Evolutionary conservation across 2,329 filamentous ascomycete species (phyloP), one percentile per base, ranked within the genome.

Genomic region (Diaporthe citrichinensis): DNA sequence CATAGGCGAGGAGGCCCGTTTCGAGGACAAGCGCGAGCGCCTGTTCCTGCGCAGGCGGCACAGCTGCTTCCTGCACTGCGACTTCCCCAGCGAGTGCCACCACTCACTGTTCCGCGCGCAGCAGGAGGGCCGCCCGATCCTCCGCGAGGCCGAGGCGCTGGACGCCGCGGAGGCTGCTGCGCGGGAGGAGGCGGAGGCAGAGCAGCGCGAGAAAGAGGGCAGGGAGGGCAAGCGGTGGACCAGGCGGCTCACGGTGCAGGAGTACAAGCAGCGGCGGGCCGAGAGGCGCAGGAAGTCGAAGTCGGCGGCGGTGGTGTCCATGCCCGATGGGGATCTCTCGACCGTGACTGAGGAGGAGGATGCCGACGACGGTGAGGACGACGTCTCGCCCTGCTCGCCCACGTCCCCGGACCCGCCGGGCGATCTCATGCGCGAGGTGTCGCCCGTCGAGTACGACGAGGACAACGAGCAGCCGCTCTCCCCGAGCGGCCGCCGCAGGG

Each of bases 41-140:
- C n/a, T 80, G 25, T 81, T 78, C 44, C 53, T 80, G 51, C 39
- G 68, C 20, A 46, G 74, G 17, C 23, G 46, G n/a, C 77, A 81
- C 55, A 65, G 78, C 74, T 83, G 81, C 76, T 78, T 69, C 75
- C 12, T 78, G 5, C 78, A 82, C 77, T 83, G 81, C 69, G 80
- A 81, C 58, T 81, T 71, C 34, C 81, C 81, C 12, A 76, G 74
- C 31, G 79, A 83, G 76, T 82, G 81, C 71, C 75, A 73, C 31
- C 72, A 79, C 23, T 41, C 74, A 0, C n/a, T 78, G 2, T 76
- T 77, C 59, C 71, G 44, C 17, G 79, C 79, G 6, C 72, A 44
- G 23, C 39, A 71, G 49, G 74, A 77, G 36, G 77, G 74, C 0
- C 39, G 77, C 25, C 77, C 76, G 12, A 65, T 31, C 28, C 55